Evolutionary conservation across 2,329 filamentous ascomycete species (phyloP).

Genomic region (Claviceps digitariae): DNA sequence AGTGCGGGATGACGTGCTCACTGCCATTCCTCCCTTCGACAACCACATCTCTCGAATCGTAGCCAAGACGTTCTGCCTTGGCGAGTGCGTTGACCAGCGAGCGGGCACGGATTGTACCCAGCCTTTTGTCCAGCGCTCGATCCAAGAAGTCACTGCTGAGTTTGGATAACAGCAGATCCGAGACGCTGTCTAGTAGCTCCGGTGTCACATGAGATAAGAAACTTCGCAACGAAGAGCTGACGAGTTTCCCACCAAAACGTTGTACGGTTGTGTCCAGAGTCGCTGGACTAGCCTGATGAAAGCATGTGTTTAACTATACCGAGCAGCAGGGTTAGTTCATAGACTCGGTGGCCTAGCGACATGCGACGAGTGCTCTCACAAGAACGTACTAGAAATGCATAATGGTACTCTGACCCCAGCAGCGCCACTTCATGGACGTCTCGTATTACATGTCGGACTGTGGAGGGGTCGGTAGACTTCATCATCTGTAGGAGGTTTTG

Average conservation of each 20-base stretch:
- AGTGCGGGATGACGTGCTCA: conserved; percentile 26
- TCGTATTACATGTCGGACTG: conserved; percentile 34
- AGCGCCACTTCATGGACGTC: conserved; percentile 38
- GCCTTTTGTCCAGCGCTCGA: conserved; percentile 34
- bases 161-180: conserved; percentile 29
- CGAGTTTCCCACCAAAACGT: conserved; percentile 32
- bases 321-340: conserved; percentile 11
- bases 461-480: conserved; percentile 25
- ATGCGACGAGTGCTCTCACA: neutral
- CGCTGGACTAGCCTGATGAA: conserved; percentile 28
- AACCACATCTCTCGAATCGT: conserved; percentile 36
- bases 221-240: conserved; percentile 25
- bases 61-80: conserved; percentile 42
- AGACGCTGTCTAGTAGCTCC: conserved; percentile 31
- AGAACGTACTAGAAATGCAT: conserved; percentile 37
- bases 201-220: conserved; percentile 26
- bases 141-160: conserved; percentile 38
- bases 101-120: conserved; percentile 39
- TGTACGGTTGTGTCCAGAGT: conserved; percentile 26
- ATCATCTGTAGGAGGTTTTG: conserved; percentile 17
- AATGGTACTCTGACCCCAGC: conserved; percentile 37
- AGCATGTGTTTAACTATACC: conserved; percentile 33
- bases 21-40: conserved; percentile 21
- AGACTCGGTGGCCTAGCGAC: neutral
- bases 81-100: conserved; percentile 43